Conservation (phyloP, 116 monocot species). For the Dioscorea cayenensis region DNA sequence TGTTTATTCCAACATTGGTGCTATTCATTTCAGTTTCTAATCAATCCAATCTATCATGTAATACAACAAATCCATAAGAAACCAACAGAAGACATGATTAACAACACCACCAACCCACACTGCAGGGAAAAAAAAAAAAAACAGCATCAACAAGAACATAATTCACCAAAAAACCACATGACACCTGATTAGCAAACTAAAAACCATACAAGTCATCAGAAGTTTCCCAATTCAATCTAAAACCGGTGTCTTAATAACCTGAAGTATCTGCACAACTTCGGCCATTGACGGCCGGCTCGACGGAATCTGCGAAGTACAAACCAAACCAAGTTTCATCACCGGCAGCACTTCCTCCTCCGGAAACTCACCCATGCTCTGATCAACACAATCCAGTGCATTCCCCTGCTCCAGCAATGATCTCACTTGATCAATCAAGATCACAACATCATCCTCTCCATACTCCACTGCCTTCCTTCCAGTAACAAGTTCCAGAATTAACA, state of each 20-base stretch:
- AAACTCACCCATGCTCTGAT: constrained; percentile 50
- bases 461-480: constrained; percentile 68
- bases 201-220: constrained; percentile 11
- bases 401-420: constrained; percentile 51
- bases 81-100: too few relatives aligned
- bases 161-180: background rate
- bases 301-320: constrained; percentile 79
- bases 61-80: too few relatives aligned
- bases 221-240: constrained; percentile 46
- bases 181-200: background rate
- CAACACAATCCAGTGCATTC: constrained; percentile 44
- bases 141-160: background rate
- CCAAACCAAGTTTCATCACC: constrained; percentile 70
- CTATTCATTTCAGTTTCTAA: too few relatives aligned
- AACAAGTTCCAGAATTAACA: constrained; percentile 70
- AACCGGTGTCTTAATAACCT: constrained; percentile 74
- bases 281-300: constrained; percentile 85
- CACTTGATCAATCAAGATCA: constrained; percentile 59
- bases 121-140: background rate
- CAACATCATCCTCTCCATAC: constrained; percentile 59
- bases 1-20: too few relatives aligned
- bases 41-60: too few relatives aligned
- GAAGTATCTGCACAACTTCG: constrained; percentile 84
- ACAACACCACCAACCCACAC: background rate
- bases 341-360: constrained; percentile 86